phyloP scores from a whole-genome alignment of 768 basidiomycete species.

The Pholiota microspora region DNA sequence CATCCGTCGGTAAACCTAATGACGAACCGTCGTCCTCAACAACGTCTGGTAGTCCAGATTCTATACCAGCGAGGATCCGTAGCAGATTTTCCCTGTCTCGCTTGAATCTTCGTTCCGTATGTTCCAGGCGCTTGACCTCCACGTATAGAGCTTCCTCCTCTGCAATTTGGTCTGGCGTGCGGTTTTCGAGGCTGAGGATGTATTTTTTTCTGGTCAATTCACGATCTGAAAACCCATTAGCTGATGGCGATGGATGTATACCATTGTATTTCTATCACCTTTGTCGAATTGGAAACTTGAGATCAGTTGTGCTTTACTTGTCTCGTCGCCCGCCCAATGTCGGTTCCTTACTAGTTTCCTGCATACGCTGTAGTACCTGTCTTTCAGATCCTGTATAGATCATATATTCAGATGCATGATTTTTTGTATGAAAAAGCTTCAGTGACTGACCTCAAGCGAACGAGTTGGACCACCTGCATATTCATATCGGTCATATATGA shows the following conservation, averaged over 20 bases:
- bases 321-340: slow-evolving; percentile 83
- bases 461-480: slow-evolving; percentile 53
- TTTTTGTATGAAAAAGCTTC: not conserved
- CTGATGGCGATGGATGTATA: too few species aligned
- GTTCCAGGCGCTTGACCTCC: slow-evolving; percentile 93
- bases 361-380: slow-evolving; percentile 90
- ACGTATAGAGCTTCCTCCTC: slow-evolving; percentile 96
- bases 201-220: slow-evolving; percentile 89
- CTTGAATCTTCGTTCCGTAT: slow-evolving; percentile 85
- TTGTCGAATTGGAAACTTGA: slow-evolving; percentile 85
- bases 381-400: slow-evolving; percentile 76
- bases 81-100: slow-evolving; percentile 87
- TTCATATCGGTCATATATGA: slow-evolving; percentile 89
- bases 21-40: slow-evolving; percentile 62
- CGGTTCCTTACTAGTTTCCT: slow-evolving; percentile 82
- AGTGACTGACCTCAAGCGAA: slow-evolving; percentile 63
- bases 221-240: slow-evolving; percentile 51
- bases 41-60: slow-evolving; percentile 80
- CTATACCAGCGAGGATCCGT: slow-evolving; percentile 79
- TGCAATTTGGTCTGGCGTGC: slow-evolving; percentile 85
- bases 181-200: slow-evolving; percentile 78
- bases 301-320: slow-evolving; percentile 62
- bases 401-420: slow-evolving; percentile 1
- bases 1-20: slow-evolving; percentile 34
- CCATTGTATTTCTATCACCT: slow-evolving; percentile 51